Evolutionary conservation across 73 alveolate species (phyloP), one percentile per base, ranked within the genome.

Genomic region (Halteria grandinella): DNA sequence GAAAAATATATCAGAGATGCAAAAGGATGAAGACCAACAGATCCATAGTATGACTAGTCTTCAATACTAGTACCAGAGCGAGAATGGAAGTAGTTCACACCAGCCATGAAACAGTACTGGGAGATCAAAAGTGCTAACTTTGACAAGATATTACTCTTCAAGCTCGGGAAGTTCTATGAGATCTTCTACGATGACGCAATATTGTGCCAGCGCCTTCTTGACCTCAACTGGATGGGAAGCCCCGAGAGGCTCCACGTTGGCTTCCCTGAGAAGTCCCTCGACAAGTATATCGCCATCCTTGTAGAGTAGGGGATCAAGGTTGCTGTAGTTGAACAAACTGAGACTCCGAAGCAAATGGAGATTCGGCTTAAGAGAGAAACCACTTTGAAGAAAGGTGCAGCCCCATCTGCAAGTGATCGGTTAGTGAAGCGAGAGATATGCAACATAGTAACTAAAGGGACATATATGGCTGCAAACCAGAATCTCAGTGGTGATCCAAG

Each of bases 321-420:
- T 18, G 98, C 95, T 20, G 98, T 95, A 41, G 90, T 95, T 1
- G 99, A 95, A 63, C 95, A 95, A 55, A 91, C 93, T 15, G 99
- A 95, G 69, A 94, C 98, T 0, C 95, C 94, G 6, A 88, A 80
- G 36, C 87, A 89, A 80, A 57, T 83, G 57, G 92, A 90, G 55
- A 91, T 72, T 55, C 75, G 99, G 55, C 55, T 70, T 31, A 69
- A 78, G 69, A 40, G 3, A 31, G 60, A 62, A 17, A 49, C 29
- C 51, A 59, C 69, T 15, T 24, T 24, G 33, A 24, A 6, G 36
- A 34, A 29, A 27, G 47, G 33, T 3, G 73, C 29, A 0, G 41
- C 24, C 50, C 44, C n/a, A n/a, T n/a, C n/a, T n/a, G 41, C 1
- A 57, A 50, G 52, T 10, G 79, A 5, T 17, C 52, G 44, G 74